phyloP scores from a whole-genome alignment of 73 alveolate genomes.

The Diophrys sp. region DNA sequence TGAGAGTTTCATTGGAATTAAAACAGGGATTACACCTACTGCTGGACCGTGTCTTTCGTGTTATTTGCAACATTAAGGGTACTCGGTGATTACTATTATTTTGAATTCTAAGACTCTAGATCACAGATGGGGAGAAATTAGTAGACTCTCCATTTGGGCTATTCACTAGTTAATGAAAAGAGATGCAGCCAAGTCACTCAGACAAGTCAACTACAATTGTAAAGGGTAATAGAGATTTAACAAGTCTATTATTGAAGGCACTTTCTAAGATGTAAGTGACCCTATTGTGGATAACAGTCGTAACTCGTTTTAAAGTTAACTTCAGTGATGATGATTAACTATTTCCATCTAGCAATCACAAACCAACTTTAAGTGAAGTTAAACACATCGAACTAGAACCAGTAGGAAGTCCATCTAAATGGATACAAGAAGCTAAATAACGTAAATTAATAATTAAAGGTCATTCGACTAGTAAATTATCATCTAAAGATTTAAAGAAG shows the following conservation, averaged over 20 bases:
- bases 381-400: too few species aligned
- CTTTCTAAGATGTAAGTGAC: too few species aligned
- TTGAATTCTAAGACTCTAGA: constrained; percentile 7
- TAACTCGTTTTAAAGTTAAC: too few species aligned
- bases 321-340: too few species aligned
- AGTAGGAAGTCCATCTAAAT: too few species aligned
- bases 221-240: background rate
- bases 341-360: too few species aligned
- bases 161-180: background rate
- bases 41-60: constrained; percentile 30
- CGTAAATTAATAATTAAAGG: too few species aligned
- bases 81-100: background rate
- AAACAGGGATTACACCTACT: constrained; percentile 31
- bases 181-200: background rate
- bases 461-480: too few species aligned
- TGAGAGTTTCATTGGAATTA: constrained; percentile 10
- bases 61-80: background rate
- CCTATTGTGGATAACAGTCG: too few species aligned
- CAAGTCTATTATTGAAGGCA: background rate
- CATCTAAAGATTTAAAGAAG: too few species aligned
- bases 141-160: background rate
- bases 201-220: background rate
- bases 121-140: constrained; percentile 6
- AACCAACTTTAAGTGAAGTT: too few species aligned
- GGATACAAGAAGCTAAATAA: too few species aligned